These are phyloP conservation scores for Lasiosphaeris hirsuta DNA, from an alignment of 495 filamentous ascomycete genomes.

Conservation along the genomic window DNA sequence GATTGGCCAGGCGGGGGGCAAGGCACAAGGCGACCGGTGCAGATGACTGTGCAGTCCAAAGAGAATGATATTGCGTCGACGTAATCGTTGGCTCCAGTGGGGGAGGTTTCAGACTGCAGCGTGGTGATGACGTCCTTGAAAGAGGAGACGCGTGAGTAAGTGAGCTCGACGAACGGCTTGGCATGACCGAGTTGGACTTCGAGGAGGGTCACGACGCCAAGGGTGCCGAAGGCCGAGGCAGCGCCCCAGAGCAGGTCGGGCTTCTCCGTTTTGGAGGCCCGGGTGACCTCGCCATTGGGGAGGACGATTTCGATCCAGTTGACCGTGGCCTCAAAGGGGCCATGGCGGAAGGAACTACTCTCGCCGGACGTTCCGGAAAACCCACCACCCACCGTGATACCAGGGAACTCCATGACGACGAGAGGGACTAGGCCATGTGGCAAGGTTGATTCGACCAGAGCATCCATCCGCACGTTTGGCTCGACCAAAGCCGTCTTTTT, in stretches of 20 bases:
- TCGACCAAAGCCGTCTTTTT: slow-evolving; percentile 52
- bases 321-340: slow-evolving; percentile 56
- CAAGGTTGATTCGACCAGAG: slow-evolving; percentile 51
- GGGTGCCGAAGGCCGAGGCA: slow-evolving; percentile 55
- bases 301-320: slow-evolving; percentile 58
- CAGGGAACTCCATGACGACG: slow-evolving; percentile 63
- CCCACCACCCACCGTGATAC: slow-evolving; percentile 64
- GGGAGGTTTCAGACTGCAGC: slow-evolving; percentile 14
- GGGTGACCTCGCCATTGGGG: slow-evolving; percentile 48
- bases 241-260: slow-evolving; percentile 56
- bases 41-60: slow-evolving; percentile 43
- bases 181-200: slow-evolving; percentile 54
- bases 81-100: slow-evolving; percentile 39
- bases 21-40: slow-evolving; percentile 48
- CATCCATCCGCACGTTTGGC: slow-evolving; percentile 64
- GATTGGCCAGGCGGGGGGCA: slow-evolving; percentile 25
- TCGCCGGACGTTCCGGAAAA: slow-evolving; percentile 61
- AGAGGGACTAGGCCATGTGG: slow-evolving; percentile 51
- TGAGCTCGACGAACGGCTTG: slow-evolving; percentile 49
- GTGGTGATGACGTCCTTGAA: slow-evolving; percentile 9
- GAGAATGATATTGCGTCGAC: slow-evolving; percentile 51
- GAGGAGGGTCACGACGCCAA: slow-evolving; percentile 56
- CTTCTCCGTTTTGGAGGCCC: slow-evolving; percentile 33
- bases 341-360: slow-evolving; percentile 57
- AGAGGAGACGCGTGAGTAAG: slow-evolving; percentile 34